Conservation (phyloP, 1,284 basidiomycete species). For the Exobasidium rhododendri region DNA sequence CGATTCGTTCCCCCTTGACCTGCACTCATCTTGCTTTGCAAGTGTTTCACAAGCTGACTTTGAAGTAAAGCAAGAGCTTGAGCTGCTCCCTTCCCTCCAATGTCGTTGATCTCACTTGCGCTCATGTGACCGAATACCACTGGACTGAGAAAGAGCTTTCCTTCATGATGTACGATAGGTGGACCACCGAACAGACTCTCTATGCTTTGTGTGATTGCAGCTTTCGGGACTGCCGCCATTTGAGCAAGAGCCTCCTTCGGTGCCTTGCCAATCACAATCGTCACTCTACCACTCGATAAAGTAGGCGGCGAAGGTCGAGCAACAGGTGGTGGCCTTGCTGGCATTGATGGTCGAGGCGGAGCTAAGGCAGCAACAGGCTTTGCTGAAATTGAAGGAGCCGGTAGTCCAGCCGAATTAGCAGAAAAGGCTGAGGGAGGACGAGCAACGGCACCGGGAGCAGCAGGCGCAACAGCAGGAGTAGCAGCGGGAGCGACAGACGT, state of each 20-base stretch:
- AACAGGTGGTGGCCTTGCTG: slow-evolving; percentile 13
- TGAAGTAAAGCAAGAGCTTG: slow-evolving; percentile 78
- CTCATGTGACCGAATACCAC: slow-evolving; percentile 76
- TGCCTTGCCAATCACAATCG: slow-evolving; percentile 64
- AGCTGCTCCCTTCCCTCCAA: slow-evolving; percentile 76
- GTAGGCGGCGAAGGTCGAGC: slow-evolving; percentile 12
- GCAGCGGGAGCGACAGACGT: background rate
- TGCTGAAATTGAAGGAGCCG: background rate
- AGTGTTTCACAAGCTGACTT: slow-evolving; percentile 74
- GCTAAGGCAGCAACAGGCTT: slow-evolving; percentile 7
- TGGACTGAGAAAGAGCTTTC: slow-evolving; percentile 77
- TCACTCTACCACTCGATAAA: slow-evolving; percentile 53
- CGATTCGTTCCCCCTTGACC: slow-evolving; percentile 1
- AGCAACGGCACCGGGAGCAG: slow-evolving; percentile 11
- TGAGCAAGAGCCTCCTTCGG: slow-evolving; percentile 58
- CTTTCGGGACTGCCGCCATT: slow-evolving; percentile 6
- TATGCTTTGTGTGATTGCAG: slow-evolving; percentile 39
- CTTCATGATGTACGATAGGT: slow-evolving; percentile 78
- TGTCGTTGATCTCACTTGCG: slow-evolving; percentile 68
- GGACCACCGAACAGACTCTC: slow-evolving; percentile 59
- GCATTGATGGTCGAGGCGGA: background rate
- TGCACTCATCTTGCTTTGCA: slow-evolving; percentile 61
- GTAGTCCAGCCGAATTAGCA: background rate
- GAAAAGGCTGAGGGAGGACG: background rate
- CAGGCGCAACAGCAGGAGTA: background rate